These are phyloP conservation scores for Pythium dissimile DNA, from an alignment of 352 stramenopile species.

Conservation along the genomic window DNA sequence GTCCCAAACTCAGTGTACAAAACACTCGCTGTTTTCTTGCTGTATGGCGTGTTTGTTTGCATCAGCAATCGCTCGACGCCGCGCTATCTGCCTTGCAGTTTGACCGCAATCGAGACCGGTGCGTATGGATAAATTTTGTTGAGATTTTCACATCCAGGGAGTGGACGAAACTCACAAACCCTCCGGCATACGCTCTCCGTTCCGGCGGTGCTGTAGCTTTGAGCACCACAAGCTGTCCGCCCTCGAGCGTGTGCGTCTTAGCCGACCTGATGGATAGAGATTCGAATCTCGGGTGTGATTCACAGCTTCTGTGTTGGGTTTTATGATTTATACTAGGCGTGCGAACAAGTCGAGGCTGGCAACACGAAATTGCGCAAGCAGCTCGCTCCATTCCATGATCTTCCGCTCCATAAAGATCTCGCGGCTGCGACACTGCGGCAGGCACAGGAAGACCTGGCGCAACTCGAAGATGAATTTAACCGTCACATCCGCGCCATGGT, in stretches of 20 bases:
- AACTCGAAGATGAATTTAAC: constrained; percentile 48
- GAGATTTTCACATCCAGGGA: too few relatives aligned
- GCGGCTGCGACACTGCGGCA: constrained; percentile 31
- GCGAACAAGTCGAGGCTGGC: constrained; percentile 26
- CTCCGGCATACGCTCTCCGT: not conserved
- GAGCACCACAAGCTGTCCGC: constrained; percentile 31
- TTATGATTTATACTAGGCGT: constrained; percentile 30
- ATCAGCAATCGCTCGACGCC: constrained; percentile 19
- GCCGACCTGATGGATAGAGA: too few relatives aligned
- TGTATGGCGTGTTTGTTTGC: too few relatives aligned
- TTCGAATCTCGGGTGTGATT: too few relatives aligned
- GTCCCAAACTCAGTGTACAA: too few relatives aligned
- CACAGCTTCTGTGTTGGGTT: not conserved
- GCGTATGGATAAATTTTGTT: not conserved
- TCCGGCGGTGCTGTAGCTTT: constrained; percentile 15
- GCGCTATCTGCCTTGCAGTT: constrained; percentile 26
- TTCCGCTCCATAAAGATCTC: constrained; percentile 38
- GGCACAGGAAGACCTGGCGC: constrained; percentile 31
- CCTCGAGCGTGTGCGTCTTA: constrained; percentile 22
- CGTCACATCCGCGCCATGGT: constrained; percentile 47
- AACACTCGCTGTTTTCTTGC: too few relatives aligned
- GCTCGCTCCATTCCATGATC: constrained; percentile 31
- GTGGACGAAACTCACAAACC: too few relatives aligned
- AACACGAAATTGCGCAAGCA: constrained; percentile 29
- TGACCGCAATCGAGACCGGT: constrained; percentile 21